Evolutionary conservation across 1,284 basidiomycete genomes (phyloP).

Genomic region (Ganoderma resinaceum): DNA sequence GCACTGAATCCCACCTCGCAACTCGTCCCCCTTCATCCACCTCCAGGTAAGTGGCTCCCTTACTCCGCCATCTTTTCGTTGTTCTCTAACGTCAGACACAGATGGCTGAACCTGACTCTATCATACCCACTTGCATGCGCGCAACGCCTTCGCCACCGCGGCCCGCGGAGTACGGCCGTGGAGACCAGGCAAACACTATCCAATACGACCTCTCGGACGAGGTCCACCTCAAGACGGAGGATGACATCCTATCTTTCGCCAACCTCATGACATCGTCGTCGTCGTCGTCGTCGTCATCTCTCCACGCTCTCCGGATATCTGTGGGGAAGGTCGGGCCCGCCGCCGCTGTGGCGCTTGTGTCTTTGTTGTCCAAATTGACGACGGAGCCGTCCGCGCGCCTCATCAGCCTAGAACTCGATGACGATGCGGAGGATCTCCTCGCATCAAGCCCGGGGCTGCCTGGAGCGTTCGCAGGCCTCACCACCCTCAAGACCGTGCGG

Average conservation of each 20-base stretch:
- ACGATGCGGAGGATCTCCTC: neutral
- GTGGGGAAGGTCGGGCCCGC: neutral
- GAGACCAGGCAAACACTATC: neutral
- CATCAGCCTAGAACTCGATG: neutral
- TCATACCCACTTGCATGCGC: neutral
- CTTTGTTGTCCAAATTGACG: neutral
- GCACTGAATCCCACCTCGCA: neutral
- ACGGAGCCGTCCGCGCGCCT: neutral
- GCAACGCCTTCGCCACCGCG: neutral
- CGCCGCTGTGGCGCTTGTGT: neutral
- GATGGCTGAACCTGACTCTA: neutral
- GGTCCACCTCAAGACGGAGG: neutral
- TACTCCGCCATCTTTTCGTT: neutral
- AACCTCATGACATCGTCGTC: neutral
- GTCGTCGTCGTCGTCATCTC: too few relatives aligned
- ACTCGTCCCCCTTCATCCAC: neutral
- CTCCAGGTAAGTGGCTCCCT: neutral
- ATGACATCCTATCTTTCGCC: neutral
- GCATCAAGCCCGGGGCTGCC: neutral
- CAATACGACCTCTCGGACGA: neutral
- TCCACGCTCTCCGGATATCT: neutral
- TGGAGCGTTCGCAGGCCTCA: constrained; percentile 5
- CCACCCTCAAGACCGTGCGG: neutral
- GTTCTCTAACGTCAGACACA: neutral
- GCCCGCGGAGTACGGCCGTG: neutral